phyloP scores from a whole-genome alignment of 2,329 filamentous ascomycete genomes.

The Pleurostoma richardsiae region DNA sequence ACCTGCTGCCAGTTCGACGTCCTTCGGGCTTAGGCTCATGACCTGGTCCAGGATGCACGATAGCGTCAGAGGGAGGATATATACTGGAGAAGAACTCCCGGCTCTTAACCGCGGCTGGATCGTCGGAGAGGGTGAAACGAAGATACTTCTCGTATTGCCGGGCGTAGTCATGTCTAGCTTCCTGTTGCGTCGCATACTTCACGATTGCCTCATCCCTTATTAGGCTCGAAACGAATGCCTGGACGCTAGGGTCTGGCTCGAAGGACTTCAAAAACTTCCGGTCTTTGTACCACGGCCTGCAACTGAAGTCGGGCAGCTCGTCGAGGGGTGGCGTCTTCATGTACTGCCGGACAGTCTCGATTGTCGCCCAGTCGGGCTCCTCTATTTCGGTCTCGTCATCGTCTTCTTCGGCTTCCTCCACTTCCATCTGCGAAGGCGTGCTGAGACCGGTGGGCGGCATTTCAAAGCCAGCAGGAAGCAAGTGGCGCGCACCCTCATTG shows the following conservation, averaged over 20 bases:
- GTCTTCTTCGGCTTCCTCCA: slow-evolving; percentile 35
- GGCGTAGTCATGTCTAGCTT: slow-evolving; percentile 34
- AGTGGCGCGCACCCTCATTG: slow-evolving; percentile 5
- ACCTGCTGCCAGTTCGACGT: slow-evolving; percentile 43
- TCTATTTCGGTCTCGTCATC: slow-evolving; percentile 52
- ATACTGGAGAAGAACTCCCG: slow-evolving; percentile 46
- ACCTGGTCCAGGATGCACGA: slow-evolving; percentile 29
- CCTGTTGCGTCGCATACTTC: slow-evolving; percentile 30
- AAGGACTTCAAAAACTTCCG: slow-evolving; percentile 35
- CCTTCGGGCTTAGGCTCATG: slow-evolving; percentile 54
- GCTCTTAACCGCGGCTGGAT: slow-evolving; percentile 49
- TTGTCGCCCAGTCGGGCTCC: slow-evolving; percentile 43
- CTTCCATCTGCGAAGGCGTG: slow-evolving; percentile 42
- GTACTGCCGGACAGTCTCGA: slow-evolving; percentile 43
- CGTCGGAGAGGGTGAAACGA: slow-evolving; percentile 50
- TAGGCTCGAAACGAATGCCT: slow-evolving; percentile 39
- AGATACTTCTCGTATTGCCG: slow-evolving; percentile 47
- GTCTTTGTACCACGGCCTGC: slow-evolving; percentile 43
- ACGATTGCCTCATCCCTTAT: slow-evolving; percentile 35
- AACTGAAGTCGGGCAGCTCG: slow-evolving; percentile 42
- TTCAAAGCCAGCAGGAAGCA: slow-evolving; percentile 11
- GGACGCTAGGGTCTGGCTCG: slow-evolving; percentile 31
- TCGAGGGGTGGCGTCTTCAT: slow-evolving; percentile 52
- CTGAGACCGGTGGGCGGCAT: slow-evolving; percentile 22
- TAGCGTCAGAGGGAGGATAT: slow-evolving; percentile 25